Conservation (phyloP, 2,329 filamentous ascomycete genomes). For the Fusarium succisae region DNA sequence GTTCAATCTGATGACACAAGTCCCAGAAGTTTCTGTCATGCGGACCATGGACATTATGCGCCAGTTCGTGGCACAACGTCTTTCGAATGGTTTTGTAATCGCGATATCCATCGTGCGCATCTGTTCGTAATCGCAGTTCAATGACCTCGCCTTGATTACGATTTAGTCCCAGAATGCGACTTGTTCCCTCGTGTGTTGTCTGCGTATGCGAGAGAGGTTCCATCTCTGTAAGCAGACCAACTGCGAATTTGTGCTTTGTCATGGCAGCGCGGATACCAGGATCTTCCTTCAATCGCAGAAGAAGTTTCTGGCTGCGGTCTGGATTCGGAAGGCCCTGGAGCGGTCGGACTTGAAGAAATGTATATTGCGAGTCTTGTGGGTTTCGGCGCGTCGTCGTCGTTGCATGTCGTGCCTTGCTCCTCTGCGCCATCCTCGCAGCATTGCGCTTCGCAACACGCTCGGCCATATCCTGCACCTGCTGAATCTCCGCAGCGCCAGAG, state of each 20-base stretch:
- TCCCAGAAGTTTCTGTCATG: conserved; percentile 93
- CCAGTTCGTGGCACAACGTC: conserved; percentile 93
- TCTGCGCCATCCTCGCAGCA: conserved; percentile 49
- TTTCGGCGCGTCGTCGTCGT: conserved; percentile 8
- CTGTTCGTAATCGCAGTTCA: conserved; percentile 88
- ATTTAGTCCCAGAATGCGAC: conserved; percentile 85
- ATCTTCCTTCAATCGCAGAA: conserved; percentile 81
- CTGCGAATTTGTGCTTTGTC: conserved; percentile 84
- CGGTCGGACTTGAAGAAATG: conserved; percentile 80
- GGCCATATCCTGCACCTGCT: conserved; percentile 60
- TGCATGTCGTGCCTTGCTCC: conserved; percentile 39
- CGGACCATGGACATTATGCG: conserved; percentile 86
- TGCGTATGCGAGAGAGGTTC: conserved; percentile 84
- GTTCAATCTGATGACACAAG: conserved; percentile 85
- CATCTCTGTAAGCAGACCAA: conserved; percentile 93
- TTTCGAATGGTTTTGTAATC: conserved; percentile 92
- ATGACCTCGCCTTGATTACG: conserved; percentile 89
- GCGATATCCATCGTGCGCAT: conserved; percentile 91
- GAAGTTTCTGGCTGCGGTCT: conserved; percentile 73
- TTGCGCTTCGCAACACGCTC: conserved; percentile 60
- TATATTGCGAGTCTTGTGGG: conserved; percentile 74
- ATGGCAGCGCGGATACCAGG: conserved; percentile 86
- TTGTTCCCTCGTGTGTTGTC: conserved; percentile 74
- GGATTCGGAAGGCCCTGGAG: conserved; percentile 82
- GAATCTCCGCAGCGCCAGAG: conserved; percentile 67